Base-by-base conservation (phyloP, 1,284 basidiomycete genomes). In the Ganoderma sinense region DNA sequence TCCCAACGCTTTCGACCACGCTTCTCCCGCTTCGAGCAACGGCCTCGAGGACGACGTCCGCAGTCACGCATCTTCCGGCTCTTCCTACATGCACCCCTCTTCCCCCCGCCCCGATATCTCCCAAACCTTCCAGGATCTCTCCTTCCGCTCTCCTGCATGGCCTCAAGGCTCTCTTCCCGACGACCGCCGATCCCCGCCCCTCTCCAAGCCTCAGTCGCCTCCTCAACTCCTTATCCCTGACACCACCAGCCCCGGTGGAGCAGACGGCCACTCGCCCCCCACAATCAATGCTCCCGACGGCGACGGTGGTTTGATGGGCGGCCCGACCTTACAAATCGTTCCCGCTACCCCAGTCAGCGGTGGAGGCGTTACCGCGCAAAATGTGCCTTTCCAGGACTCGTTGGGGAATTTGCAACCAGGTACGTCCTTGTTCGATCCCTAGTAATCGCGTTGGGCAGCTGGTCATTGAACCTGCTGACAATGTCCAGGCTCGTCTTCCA, bases 301-400 rank as follows among this genome's bases (percentile, higher is more conserved):
- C 64, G 87, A 89, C 65, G 89, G 85, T 51, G 82, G 82, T n/a
- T 80, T 84, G 62, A 79, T 82, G 64, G 78, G 78, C 18, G 89
- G 90, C 0, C 91, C 91, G 0, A 86, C 86, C 62, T 84, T 94
- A 73, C 88, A 93, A 75, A 89, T 94, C 70, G 92, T 94, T 7
- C 93, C 93, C 36, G 92, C 93, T n/a, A 94, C 93, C 1, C 93
- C 93, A 10, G 84, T 94, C 68, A 88, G 86, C 71, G 90, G 88
- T 48, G 89, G 88, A 33, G 88, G 81, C 56, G 84, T 82, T 36
- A 82, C 81, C 62, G 80, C 82, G 26, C 83, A 85, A 69, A 78
- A 82, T 40, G 84, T 82, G 45, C 83, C 86, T 41, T 91, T 88
- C 81, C 85, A 86, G 74, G 79, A 82, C 48, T 81, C 82, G 51